These are phyloP conservation scores for Corylus heterophylla DNA, from an alignment of 306 rosid genomes.

Conservation along the genomic window DNA sequence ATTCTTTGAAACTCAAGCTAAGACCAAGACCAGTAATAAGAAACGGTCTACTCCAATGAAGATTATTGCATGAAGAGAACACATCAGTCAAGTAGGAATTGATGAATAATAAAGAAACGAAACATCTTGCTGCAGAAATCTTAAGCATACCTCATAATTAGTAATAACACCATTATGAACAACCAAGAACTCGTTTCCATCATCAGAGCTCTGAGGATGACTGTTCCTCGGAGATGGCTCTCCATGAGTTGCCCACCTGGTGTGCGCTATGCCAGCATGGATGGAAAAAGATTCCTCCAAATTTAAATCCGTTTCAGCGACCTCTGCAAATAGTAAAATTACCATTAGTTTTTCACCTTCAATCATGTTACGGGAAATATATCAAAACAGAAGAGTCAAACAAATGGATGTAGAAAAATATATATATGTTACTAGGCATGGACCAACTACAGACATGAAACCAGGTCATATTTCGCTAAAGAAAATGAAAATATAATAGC, in stretches of 20 bases:
- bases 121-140: background rate
- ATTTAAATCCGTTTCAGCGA: slow-evolving; percentile 56
- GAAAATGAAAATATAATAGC: background rate
- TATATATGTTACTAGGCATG: background rate
- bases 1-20: background rate
- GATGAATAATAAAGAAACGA: slow-evolving; percentile 10
- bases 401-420: background rate
- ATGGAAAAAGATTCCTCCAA: slow-evolving; percentile 63
- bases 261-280: slow-evolving; percentile 94
- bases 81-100: background rate
- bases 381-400: background rate
- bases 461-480: background rate
- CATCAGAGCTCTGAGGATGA: slow-evolving; percentile 87
- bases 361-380: background rate
- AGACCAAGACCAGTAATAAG: background rate
- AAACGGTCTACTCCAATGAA: background rate
- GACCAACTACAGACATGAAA: background rate
- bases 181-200: slow-evolving; percentile 81
- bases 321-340: slow-evolving; percentile 50
- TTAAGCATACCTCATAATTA: slow-evolving; percentile 73
- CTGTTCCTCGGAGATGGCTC: slow-evolving; percentile 93
- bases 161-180: slow-evolving; percentile 94
- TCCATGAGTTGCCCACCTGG: slow-evolving; percentile 99
- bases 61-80: background rate
- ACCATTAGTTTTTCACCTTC: background rate